phyloP scores from a whole-genome alignment of 352 stramenopile genomes.

The Blastocystis sp. region DNA sequence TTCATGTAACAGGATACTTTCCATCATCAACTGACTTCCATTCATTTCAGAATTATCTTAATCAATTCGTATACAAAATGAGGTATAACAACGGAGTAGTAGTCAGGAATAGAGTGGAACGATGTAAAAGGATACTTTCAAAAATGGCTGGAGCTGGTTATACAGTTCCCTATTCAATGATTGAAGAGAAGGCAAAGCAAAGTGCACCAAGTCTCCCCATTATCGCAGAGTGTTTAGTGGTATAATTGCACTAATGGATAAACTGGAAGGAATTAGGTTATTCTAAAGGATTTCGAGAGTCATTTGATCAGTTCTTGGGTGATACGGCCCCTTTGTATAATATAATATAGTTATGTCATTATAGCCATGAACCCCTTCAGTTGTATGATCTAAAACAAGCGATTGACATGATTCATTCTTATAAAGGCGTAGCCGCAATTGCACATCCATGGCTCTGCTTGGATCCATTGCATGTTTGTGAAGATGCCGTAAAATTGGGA shows the following conservation, averaged over 20 bases:
- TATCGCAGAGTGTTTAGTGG: constrained; percentile 39
- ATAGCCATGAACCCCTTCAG: constrained; percentile 22
- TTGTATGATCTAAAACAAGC: neutral
- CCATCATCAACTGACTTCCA: neutral
- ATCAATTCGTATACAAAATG: neutral
- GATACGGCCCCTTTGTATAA: neutral
- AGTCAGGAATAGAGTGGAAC: constrained; percentile 1
- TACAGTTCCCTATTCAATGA: constrained; percentile 28
- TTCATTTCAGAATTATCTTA: neutral
- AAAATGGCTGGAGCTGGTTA: constrained; percentile 2
- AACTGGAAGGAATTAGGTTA: neutral
- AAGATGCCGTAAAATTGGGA: neutral
- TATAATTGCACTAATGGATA: neutral
- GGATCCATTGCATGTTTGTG: constrained; percentile 27
- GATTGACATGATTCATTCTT: constrained; percentile 21
- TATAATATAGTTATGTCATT: neutral
- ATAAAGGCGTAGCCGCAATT: constrained; percentile 2
- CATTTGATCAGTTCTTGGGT: constrained; percentile 5
- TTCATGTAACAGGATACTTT: constrained; percentile 46
- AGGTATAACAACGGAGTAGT: neutral
- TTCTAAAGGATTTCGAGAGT: neutral
- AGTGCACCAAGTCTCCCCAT: constrained; percentile 42
- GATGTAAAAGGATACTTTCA: constrained; percentile 39
- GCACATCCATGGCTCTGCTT: constrained; percentile 36
- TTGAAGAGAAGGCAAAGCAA: constrained; percentile 37